Conservation (phyloP, 768 basidiomycete species). For the Hirschioporus abietinus region DNA sequence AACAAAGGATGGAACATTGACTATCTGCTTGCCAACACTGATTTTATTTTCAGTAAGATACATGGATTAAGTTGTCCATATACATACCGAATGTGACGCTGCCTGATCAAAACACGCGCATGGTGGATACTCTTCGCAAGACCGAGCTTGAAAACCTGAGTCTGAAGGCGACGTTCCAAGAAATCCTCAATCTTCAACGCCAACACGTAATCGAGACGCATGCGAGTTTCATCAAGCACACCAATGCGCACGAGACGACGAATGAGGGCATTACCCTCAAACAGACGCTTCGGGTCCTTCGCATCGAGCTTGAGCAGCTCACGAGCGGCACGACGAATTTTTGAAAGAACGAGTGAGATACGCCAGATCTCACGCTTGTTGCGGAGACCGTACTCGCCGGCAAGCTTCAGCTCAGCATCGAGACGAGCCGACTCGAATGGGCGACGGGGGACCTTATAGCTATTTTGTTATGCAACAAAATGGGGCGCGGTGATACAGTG, state of each 20-base stretch:
- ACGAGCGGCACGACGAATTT: constrained; percentile 99
- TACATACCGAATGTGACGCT: constrained; percentile 93
- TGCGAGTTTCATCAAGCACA: constrained; percentile 97
- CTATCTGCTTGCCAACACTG: constrained; percentile 97
- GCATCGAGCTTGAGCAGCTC: constrained; percentile 99
- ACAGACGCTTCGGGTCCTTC: constrained; percentile 99
- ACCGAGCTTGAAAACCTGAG: constrained; percentile 99
- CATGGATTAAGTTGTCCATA: constrained; percentile 8
- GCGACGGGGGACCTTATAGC: constrained; percentile 98
- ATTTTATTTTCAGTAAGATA: not conserved
- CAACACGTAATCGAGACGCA: constrained; percentile 99
- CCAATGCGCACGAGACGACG: constrained; percentile 97
- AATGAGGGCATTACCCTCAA: constrained; percentile 98
- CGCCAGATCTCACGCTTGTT: constrained; percentile 99
- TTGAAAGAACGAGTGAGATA: constrained; percentile 95
- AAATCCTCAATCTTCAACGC: constrained; percentile 99
- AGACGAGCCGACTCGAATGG: constrained; percentile 97
- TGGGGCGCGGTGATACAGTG: constrained; percentile 53
- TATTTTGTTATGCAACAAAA: constrained; percentile 45
- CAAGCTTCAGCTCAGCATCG: constrained; percentile 99
- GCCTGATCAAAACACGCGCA: constrained; percentile 95
- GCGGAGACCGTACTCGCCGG: constrained; percentile 99
- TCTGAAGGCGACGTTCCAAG: constrained; percentile 98
- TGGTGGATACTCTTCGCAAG: constrained; percentile 98
- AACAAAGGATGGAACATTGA: constrained; percentile 97